A percentile compares a stretch with the other conserved stretches of the same genome.
These are phyloP conservation scores for Endotrypanum monterogeii DNA, from an alignment of 208 protist genomes.

Conservation along the genomic window DNA sequence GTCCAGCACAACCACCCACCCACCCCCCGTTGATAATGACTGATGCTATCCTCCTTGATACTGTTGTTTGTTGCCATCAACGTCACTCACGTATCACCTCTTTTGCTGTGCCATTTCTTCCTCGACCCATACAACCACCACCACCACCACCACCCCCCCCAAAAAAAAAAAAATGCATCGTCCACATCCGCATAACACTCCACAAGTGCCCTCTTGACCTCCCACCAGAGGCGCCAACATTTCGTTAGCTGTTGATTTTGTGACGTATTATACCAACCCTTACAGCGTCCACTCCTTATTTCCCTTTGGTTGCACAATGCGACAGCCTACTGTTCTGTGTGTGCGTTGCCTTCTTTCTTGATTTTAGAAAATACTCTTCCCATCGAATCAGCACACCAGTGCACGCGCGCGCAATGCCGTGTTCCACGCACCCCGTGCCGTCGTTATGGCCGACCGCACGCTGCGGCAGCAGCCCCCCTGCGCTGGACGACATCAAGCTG, in stretches of 20 bases:
- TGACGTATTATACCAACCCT: neutral
- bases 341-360: neutral
- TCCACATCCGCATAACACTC: neutral
- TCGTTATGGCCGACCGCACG: neutral
- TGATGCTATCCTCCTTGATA: neutral
- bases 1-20: too few relatives aligned
- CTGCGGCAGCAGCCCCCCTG: neutral
- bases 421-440: neutral
- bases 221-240: neutral
- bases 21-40: too few relatives aligned
- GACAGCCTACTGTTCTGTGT: too few relatives aligned
- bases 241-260: neutral
- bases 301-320: neutral
- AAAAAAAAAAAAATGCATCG: too few relatives aligned
- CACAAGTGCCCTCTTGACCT: neutral
- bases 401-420: neutral
- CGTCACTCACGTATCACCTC: neutral
- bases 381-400: neutral
- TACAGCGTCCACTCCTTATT: neutral
- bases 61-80: neutral
- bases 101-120: neutral
- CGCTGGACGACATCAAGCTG: conserved; percentile 20
- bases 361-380: neutral
- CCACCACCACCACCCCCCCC: neutral
- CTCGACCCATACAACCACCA: neutral